Evolutionary conservation across 2,329 filamentous ascomycete species (phyloP).

Genomic region (Penicillium sclerotiorum): DNA sequence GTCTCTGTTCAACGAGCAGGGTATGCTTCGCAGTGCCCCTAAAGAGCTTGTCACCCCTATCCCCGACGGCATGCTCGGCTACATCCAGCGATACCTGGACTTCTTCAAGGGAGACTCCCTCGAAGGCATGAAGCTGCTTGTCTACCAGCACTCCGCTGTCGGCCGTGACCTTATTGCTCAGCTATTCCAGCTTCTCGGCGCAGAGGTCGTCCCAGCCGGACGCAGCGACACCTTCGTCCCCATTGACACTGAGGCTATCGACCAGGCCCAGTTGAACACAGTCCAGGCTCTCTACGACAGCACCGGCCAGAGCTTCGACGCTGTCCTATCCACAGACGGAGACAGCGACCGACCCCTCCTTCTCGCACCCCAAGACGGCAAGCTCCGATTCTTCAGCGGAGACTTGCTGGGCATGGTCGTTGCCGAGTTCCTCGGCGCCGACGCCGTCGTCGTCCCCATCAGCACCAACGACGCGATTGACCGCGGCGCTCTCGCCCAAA

Average conservation of each 20-base stretch:
- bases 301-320: conserved; percentile 31
- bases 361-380: conserved; percentile 28
- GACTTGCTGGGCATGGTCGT: conserved; percentile 38
- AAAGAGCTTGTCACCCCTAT: conserved; percentile 17
- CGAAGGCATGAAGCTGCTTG: conserved; percentile 30
- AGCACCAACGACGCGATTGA: conserved; percentile 39
- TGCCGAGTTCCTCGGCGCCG: conserved; percentile 32
- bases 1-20: conserved; percentile 32
- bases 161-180: conserved; percentile 37
- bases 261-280: conserved; percentile 34
- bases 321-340: conserved; percentile 36
- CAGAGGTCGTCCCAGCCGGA: conserved; percentile 31
- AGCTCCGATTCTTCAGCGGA: conserved; percentile 37
- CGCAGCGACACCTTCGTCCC: conserved; percentile 39
- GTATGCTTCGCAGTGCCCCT: conserved; percentile 26
- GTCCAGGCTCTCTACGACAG: conserved; percentile 28
- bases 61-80: conserved; percentile 25
- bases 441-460: conserved; percentile 37
- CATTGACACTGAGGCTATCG: conserved; percentile 39
- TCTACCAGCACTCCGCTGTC: conserved; percentile 39
- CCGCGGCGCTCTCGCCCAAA: conserved; percentile 28
- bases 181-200: conserved; percentile 32
- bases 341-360: conserved; percentile 38
- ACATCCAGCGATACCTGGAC: conserved; percentile 34
- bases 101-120: conserved; percentile 35